Percentiles rank a stretch among this genome's conserved stretches.
Conservation (phyloP, 345 rosid species). For the Carallia pectinifolia region DNA sequence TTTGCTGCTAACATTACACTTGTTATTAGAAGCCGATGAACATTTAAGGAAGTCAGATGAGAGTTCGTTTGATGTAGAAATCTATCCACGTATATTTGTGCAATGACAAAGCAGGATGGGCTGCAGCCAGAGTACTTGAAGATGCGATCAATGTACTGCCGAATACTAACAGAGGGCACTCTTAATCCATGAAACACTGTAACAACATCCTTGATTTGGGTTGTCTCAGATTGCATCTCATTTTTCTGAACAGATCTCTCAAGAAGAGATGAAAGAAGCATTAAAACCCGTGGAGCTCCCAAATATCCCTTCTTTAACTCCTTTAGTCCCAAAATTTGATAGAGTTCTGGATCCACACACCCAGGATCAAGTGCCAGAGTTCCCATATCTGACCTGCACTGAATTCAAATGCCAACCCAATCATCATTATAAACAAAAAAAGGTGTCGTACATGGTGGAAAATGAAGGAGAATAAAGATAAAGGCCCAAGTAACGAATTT, state of each 20-base stretch:
- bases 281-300: conserved; percentile 47
- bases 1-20: conserved; percentile 83
- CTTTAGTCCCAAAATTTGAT: conserved; percentile 56
- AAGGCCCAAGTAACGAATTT: no score
- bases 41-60: conserved; percentile 61
- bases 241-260: conserved; percentile 54
- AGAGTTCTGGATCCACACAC: conserved; percentile 40
- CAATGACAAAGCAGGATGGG: conserved; percentile 85
- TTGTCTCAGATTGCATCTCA: conserved; percentile 36
- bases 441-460: not conserved
- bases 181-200: conserved; percentile 66
- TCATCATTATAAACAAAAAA: conserved; percentile 1
- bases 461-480: no score
- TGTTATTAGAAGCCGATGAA: conserved; percentile 83
- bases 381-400: conserved; percentile 47
- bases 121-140: conserved; percentile 86
- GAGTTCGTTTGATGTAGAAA: conserved; percentile 48
- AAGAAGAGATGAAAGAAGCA: conserved; percentile 59
- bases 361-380: conserved; percentile 32
- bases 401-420: conserved; percentile 17
- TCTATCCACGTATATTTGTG: conserved; percentile 67
- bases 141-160: conserved; percentile 70
- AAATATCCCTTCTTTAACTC: conserved; percentile 39
- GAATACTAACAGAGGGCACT: conserved; percentile 60
- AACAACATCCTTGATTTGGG: conserved; percentile 27